Evolutionary conservation across 2,329 filamentous ascomycete species (phyloP).

Genomic region (Verticillium tricorpus): DNA sequence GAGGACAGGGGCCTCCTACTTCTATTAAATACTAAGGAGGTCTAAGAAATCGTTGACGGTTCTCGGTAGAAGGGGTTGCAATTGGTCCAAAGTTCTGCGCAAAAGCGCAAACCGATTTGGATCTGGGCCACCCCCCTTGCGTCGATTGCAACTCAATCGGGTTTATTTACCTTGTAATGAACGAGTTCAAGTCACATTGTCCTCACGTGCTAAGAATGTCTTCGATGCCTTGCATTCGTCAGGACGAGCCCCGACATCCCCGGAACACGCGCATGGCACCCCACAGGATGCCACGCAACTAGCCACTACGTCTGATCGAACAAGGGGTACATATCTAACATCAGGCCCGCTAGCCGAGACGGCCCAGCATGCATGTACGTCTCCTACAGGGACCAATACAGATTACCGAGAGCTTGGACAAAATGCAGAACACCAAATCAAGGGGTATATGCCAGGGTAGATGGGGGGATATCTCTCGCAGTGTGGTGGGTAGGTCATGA

Average conservation of each 20-base stretch:
- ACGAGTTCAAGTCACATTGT: no score
- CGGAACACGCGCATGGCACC: neutral
- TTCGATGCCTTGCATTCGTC: neutral
- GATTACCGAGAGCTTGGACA: neutral
- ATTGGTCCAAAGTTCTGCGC: no score
- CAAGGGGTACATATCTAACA: neutral
- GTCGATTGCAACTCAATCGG: no score
- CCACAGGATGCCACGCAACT: neutral
- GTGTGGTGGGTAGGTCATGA: slow-evolving; percentile 9
- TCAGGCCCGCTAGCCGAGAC: neutral
- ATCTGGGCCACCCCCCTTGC: no score
- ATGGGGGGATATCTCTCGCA: neutral
- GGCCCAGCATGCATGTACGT: neutral
- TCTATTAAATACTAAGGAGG: no score
- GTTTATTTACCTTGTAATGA: no score
- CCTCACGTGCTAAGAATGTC: neutral
- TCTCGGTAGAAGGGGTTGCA: no score
- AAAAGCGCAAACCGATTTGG: no score
- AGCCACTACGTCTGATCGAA: neutral
- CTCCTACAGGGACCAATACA: neutral
- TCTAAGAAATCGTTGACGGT: no score
- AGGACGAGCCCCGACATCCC: neutral
- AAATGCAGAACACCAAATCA: neutral
- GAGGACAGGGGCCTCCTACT: no score
- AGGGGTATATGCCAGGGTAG: slow-evolving; percentile 7